A percentile compares a stretch with the other conserved stretches of the same genome.
phyloP scores from a whole-genome alignment of 2,329 filamentous ascomycete species.

The Orbilia ellipsospora region DNA sequence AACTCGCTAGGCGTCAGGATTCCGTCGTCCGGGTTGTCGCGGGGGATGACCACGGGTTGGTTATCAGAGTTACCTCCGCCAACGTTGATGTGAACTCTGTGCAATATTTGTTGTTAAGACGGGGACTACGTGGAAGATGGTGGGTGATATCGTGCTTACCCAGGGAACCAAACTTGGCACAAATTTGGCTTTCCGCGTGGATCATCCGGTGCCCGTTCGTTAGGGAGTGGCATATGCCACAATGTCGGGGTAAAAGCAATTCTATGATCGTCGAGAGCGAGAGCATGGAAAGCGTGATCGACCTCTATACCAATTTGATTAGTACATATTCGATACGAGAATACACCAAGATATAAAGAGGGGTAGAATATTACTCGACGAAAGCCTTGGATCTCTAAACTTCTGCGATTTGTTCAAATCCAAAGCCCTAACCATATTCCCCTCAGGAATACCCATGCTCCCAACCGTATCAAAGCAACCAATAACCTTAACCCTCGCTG shows the following conservation, averaged over 20 bases:
- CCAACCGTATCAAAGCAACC: constrained; percentile 62
- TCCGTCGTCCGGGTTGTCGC: constrained; percentile 39
- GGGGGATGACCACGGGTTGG: constrained; percentile 46
- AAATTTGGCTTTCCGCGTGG: constrained; percentile 34
- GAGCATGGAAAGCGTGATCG: constrained; percentile 62
- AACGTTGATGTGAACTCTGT: constrained; percentile 67
- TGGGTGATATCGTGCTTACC: constrained; percentile 9
- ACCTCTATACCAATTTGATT: constrained; percentile 58
- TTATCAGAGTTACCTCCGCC: constrained; percentile 65
- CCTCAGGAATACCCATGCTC: constrained; percentile 60
- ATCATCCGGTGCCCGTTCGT: constrained; percentile 57
- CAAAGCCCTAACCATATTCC: constrained; percentile 52
- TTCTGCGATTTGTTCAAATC: constrained; percentile 55
- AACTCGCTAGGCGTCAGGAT: constrained; percentile 37
- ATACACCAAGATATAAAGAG: not conserved
- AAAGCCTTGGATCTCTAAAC: constrained; percentile 44
- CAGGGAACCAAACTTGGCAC: constrained; percentile 52
- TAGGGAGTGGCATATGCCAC: constrained; percentile 65
- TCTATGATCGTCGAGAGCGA: constrained; percentile 63
- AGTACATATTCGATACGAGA: constrained; percentile 6
- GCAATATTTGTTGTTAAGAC: constrained; percentile 56
- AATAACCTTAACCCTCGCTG: constrained; percentile 58
- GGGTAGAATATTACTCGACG: constrained; percentile 25
- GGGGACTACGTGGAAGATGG: no score
- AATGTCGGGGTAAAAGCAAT: constrained; percentile 67